Base-by-base conservation (phyloP, 345 rosid genomes). In the Firmiana major region DNA sequence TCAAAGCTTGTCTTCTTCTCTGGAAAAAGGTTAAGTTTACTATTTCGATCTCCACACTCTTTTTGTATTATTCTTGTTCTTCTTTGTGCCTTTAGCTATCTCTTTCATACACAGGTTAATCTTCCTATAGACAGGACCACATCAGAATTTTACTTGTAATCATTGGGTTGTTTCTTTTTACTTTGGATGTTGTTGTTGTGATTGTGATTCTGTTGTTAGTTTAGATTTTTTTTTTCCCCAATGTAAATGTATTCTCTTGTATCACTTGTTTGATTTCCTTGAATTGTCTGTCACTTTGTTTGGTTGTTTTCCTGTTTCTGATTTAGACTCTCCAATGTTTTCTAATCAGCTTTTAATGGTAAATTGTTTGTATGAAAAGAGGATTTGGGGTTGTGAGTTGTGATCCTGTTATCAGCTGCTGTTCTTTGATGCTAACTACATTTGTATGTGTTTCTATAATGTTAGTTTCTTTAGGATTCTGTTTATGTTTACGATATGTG, bases 61-160 rank as follows among this genome's bases (percentile, higher is more conserved):
- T 43, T 70, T 21, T 79, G 75, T 64, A 75, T 76, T 81, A 70
- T 55, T 79, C 34, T 31, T 31, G 31, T 64, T 77, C 78, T 59
- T 83, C 34, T 74, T 64, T 74, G 10, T 77, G 10, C 24, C 31
- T 15, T 45, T 51, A 38, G 16, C 17, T 48, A 58, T 51, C 42
- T 66, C 13, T 36, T 64, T 7, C 13, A 10, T 54, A 26, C 64
- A 24, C 16, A 77, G 81, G 79, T 75, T 75, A 75, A 79, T 70
- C 79, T 55, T 54, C 7, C 55, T 73, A 55, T 48, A 78, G 21
- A 57, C n/a, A 77, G 79, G 90, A 88, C 86, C 88, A 68, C 71
- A 28, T 85, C 60, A 70, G 78, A 80, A 79, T 76, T 71, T 62
- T 83, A 46, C 67, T 73, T 65, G 16, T 71, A 31, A 57, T 70